These are phyloP conservation scores for Cryptococcus neoformans DNA, from an alignment of 1,284 basidiomycete genomes.

Conservation along the genomic window DNA sequence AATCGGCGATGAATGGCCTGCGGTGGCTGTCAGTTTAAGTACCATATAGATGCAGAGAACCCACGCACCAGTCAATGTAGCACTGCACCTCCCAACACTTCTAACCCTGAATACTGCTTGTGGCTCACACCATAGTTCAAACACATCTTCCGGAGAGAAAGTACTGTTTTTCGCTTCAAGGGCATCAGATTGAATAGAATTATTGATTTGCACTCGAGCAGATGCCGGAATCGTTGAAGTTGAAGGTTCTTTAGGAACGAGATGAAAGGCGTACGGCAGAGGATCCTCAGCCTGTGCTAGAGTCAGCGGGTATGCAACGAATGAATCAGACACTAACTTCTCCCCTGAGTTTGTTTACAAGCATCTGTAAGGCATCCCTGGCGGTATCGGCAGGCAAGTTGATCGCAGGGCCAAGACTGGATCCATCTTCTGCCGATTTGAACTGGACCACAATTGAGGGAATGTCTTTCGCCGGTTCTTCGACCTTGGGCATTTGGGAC, in stretches of 20 bases:
- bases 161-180: slow-evolving; percentile 47
- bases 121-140: slow-evolving; percentile 83
- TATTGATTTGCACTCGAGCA: slow-evolving; percentile 71
- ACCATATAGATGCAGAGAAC: neutral
- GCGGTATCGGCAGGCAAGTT: slow-evolving; percentile 81
- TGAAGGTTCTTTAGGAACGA: slow-evolving; percentile 56
- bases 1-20: slow-evolving; percentile 89
- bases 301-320: slow-evolving; percentile 2
- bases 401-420: slow-evolving; percentile 75
- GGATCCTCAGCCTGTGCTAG: slow-evolving; percentile 70
- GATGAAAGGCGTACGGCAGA: slow-evolving; percentile 83
- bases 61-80: slow-evolving; percentile 73
- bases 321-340: slow-evolving; percentile 54
- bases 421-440: slow-evolving; percentile 78
- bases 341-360: slow-evolving; percentile 77
- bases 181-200: slow-evolving; percentile 75
- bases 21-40: neutral
- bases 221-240: slow-evolving; percentile 46
- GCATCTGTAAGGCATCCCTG: slow-evolving; percentile 75
- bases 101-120: slow-evolving; percentile 95
- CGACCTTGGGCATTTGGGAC: slow-evolving; percentile 47
- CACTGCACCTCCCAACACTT: slow-evolving; percentile 88
- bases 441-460: slow-evolving; percentile 84
- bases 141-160: slow-evolving; percentile 81
- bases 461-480: slow-evolving; percentile 55